Percentiles rank a stretch among this genome's conserved stretches.
These are phyloP conservation scores for Diutina sp. DNA, from an alignment of 1,139 yeast species.

Conservation along the genomic window DNA sequence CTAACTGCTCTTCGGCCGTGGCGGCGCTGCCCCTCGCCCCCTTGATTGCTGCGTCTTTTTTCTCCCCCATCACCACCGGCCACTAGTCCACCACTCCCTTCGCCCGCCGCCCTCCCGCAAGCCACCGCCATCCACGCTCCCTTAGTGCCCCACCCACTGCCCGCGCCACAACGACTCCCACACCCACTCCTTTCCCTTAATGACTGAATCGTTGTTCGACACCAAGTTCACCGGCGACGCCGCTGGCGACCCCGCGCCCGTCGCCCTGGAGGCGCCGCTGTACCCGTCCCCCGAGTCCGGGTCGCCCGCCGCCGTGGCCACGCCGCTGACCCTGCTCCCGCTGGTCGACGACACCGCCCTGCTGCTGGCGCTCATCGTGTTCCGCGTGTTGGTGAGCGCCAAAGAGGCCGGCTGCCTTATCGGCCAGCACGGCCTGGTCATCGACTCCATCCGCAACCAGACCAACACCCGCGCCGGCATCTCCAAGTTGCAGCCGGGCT, in stretches of 20 bases:
- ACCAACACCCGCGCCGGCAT: constrained; percentile 85
- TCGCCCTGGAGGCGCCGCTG: neutral
- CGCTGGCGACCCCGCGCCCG: neutral
- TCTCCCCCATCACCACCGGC: neutral
- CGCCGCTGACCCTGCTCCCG: neutral
- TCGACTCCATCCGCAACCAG: constrained; percentile 63
- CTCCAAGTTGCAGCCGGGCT: constrained; percentile 69
- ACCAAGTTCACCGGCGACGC: constrained; percentile 20
- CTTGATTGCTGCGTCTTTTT: neutral
- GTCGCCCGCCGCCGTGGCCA: neutral
- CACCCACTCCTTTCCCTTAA: constrained; percentile 5
- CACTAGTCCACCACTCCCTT: neutral
- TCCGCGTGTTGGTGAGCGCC: constrained; percentile 65
- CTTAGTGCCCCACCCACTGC: neutral
- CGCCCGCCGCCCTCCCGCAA: neutral
- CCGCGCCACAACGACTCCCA: too few species aligned
- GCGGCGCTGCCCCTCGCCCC: neutral
- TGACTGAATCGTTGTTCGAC: constrained; percentile 32
- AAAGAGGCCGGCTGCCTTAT: constrained; percentile 88
- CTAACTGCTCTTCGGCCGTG: neutral
- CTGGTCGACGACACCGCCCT: neutral
- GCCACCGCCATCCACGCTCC: neutral
- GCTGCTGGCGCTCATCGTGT: neutral
- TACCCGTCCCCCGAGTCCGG: neutral
- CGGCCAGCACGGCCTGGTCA: constrained; percentile 77